These are phyloP conservation scores for Pythium apleroticum DNA, from an alignment of 352 stramenopile species.

Conservation along the genomic window DNA sequence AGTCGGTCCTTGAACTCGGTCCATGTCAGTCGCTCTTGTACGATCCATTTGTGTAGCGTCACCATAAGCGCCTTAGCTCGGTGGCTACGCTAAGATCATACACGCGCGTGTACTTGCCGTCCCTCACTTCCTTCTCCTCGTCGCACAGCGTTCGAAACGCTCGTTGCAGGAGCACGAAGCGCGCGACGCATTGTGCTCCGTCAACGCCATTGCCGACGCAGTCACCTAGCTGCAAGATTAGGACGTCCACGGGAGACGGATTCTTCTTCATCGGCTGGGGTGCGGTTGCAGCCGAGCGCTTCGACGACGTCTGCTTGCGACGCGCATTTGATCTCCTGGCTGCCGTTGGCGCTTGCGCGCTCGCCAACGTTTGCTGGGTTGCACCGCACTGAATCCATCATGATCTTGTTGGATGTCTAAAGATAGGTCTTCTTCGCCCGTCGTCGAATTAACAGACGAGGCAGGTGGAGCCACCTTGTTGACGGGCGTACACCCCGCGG, in stretches of 20 bases:
- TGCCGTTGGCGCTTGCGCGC: no score
- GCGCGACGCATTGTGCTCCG: neutral
- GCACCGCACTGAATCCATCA: neutral
- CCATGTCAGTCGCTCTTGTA: neutral
- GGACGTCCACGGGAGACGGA: neutral
- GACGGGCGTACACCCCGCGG: neutral
- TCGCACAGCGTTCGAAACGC: neutral
- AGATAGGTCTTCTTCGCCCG: neutral
- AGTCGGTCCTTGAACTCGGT: neutral
- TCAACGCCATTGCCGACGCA: neutral
- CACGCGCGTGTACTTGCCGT: neutral
- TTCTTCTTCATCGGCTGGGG: no score
- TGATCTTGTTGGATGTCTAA: neutral
- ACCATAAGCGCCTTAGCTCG: neutral
- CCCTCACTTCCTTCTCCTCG: neutral
- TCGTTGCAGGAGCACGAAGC: neutral
- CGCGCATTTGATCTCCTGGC: no score
- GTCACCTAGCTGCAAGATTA: neutral
- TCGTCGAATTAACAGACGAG: neutral
- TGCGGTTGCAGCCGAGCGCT: no score
- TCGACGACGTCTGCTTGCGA: no score
- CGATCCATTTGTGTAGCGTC: neutral
- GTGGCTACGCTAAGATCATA: neutral
- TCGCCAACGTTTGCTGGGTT: no score
- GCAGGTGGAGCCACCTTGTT: neutral